Percentiles rank a stretch among this genome's conserved stretches.
Evolutionary conservation across 202 grass and related monocot genomes (phyloP).

Genomic region (Brachypodium distachyon): DNA sequence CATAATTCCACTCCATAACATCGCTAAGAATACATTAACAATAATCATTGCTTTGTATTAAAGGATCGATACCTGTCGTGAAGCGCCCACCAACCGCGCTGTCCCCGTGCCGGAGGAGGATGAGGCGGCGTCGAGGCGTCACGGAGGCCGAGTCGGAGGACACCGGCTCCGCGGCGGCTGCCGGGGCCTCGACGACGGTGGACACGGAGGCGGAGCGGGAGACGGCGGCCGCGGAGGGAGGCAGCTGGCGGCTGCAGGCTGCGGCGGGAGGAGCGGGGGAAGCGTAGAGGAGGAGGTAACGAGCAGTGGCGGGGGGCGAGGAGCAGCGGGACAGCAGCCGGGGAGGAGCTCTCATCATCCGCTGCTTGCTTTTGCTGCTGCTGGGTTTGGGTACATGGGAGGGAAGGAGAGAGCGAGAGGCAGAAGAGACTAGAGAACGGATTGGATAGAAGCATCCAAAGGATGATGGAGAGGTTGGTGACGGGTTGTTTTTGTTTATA

Average conservation of each 20-base stretch:
- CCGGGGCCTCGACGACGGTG: constrained; percentile 22
- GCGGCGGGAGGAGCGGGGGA: not conserved
- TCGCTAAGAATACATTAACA: too few species aligned
- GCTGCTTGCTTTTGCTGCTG: not conserved
- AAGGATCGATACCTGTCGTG: constrained; percentile 71
- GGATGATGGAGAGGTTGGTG: not conserved
- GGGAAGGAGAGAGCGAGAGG: not conserved
- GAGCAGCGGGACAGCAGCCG: not conserved
- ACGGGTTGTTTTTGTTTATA: not conserved
- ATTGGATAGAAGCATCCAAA: not conserved
- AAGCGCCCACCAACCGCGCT: constrained; percentile 45
- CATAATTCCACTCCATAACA: too few species aligned
- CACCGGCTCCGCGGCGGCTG: constrained; percentile 1
- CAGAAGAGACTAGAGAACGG: not conserved
- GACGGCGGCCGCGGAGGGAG: not conserved
- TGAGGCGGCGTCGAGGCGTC: constrained; percentile 44
- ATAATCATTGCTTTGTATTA: too few species aligned
- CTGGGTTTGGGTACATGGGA: constrained; percentile 1
- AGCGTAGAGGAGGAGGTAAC: not conserved
- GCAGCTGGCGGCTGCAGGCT: not conserved
- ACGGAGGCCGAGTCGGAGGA: not conserved
- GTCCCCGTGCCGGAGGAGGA: constrained; percentile 84
- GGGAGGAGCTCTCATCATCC: constrained; percentile 25
- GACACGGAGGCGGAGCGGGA: constrained; percentile 41
- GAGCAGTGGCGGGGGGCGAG: not conserved